These are phyloP conservation scores for Excoecaria cochinchinensis DNA, from an alignment of 345 rosid species.

Conservation along the genomic window DNA sequence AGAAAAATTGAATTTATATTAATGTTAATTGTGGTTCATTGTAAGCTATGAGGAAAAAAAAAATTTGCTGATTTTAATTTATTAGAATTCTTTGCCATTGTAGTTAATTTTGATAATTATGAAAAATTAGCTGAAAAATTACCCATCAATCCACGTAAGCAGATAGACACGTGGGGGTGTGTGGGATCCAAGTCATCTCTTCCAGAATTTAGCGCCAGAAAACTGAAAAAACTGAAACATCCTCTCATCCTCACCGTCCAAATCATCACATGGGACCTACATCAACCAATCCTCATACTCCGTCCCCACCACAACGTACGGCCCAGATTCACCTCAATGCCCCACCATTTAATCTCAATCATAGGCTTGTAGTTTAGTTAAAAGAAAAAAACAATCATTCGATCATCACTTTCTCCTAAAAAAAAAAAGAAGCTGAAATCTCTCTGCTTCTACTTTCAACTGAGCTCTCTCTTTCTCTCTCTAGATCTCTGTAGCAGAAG, in stretches of 20 bases:
- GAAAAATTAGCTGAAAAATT: no score
- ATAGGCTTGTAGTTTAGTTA: not conserved
- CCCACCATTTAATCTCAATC: not conserved
- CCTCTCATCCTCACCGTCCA: slow-evolving; percentile 4
- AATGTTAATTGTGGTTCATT: no score
- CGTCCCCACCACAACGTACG: not conserved
- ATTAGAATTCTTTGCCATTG: no score
- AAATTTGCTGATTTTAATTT: no score
- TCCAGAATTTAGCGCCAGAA: not conserved
- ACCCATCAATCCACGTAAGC: not conserved
- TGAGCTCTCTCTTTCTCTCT: not conserved
- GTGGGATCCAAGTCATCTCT: not conserved
- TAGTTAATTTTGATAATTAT: no score
- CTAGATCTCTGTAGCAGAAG: slow-evolving; percentile 5
- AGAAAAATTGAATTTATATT: no score
- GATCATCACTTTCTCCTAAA: no score
- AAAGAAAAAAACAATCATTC: not conserved
- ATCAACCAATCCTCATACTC: not conserved
- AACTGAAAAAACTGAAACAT: not conserved
- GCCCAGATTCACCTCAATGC: not conserved
- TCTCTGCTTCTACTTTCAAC: not conserved
- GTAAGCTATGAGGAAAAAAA: no score
- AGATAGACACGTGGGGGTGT: not conserved
- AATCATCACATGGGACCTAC: not conserved
- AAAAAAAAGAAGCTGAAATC: no score